phyloP scores from a whole-genome alignment of 1,284 basidiomycete species.

The Chiua sp. region DNA sequence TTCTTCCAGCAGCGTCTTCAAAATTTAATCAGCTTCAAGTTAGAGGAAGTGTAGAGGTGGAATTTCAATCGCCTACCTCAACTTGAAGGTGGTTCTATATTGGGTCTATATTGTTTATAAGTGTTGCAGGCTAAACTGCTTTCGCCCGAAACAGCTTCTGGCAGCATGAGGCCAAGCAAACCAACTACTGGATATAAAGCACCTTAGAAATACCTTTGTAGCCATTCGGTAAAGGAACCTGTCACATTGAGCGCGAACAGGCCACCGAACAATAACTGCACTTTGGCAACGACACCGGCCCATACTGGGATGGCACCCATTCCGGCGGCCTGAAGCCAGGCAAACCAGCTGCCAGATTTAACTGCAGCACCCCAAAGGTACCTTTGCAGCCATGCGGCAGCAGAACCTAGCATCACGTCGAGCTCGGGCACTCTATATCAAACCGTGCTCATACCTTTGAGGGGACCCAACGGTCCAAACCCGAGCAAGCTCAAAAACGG shows the following conservation, averaged over 20 bases:
- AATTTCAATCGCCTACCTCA: too few species aligned
- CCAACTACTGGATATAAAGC: slow-evolving; percentile 6
- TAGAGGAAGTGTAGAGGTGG: too few species aligned
- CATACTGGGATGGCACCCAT: slow-evolving; percentile 16
- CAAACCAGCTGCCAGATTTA: slow-evolving; percentile 13
- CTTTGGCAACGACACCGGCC: background rate
- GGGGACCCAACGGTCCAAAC: slow-evolving; percentile 19
- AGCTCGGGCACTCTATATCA: background rate
- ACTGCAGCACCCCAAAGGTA: slow-evolving; percentile 15
- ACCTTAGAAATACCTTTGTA: slow-evolving; percentile 18
- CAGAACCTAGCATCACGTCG: slow-evolving; percentile 4
- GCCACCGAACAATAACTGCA: too few species aligned
- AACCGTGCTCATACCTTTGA: slow-evolving; percentile 15
- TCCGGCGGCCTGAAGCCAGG: slow-evolving; percentile 20
- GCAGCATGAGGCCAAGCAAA: slow-evolving; percentile 23
- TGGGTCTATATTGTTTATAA: too few species aligned
- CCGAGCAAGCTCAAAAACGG: slow-evolving; percentile 16
- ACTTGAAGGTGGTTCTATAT: too few species aligned
- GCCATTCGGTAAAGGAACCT: slow-evolving; percentile 21
- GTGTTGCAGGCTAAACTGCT: background rate
- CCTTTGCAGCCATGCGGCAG: slow-evolving; percentile 18
- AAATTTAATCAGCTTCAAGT: too few species aligned
- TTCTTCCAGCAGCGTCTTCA: too few species aligned
- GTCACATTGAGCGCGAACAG: background rate
- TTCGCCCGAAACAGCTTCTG: slow-evolving; percentile 2